Evolutionary conservation across 2,329 filamentous ascomycete genomes (phyloP), one percentile per base, ranked within the genome.

Genomic region (Fusarium veterinarium): DNA sequence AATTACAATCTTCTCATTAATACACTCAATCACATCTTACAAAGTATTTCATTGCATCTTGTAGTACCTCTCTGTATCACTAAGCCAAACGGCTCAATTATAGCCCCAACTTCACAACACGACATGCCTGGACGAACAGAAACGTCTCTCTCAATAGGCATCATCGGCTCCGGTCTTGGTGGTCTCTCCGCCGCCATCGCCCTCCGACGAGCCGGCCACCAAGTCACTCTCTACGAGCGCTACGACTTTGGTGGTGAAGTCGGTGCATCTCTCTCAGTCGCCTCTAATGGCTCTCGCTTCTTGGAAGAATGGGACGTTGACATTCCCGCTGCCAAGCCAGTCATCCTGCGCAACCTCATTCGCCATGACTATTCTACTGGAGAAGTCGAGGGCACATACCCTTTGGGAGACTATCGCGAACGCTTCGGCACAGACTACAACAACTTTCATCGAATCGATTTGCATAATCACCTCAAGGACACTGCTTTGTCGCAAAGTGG

Each of bases 201-300:
- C 17, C 79, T 91, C 2, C 83, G 88, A 12, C 83, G 85, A 62
- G 82, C 86, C 48, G 87, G 87, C 5, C 88, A 89, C 69, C 69
- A 80, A 14, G 86, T 89, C 37, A 62, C 64, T 4, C 62, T 72
- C 6, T 91, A 91, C 73, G 90, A 90, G 75, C 86, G 86, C 35
- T 83, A 84, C 38, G 87, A 91, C 79, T 91, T 88, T 68, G 89
- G 85, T 3, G 88, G 89, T 16, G 90, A 91, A 77, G 89, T 90
- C 2, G 90, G 90, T 13, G 88, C 88, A 2, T 90, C 89, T 5
- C 84, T 91, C 5, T 88, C 86, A 4, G 91, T 89, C 67, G 90
- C 90, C 6, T 89, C 90, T 5, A 91, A 92, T 56, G 90, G 89
- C 3, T 89, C 89, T 4, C 84, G 87, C 38, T 91, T 89, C 89